Conservation (phyloP, 2,329 filamentous ascomycete genomes). For the Botrytis fragariae region DNA sequence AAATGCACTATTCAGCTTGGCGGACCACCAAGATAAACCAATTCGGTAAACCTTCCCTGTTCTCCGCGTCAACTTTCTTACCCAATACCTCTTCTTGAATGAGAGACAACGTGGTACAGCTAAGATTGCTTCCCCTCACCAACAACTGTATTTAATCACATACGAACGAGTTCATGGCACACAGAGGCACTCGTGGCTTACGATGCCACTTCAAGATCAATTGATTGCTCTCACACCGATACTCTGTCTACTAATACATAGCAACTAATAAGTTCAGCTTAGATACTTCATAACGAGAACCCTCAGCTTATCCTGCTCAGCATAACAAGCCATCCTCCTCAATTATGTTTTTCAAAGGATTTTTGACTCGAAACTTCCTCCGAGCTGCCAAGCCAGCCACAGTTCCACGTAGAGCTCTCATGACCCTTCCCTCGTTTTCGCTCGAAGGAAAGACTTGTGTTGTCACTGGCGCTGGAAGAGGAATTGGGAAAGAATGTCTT, state of each 20-base stretch:
- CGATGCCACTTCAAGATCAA: background rate
- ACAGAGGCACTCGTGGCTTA: background rate
- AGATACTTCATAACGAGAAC: background rate
- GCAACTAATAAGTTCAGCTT: background rate
- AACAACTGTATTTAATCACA: background rate
- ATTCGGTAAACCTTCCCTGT: background rate
- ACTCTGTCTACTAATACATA: background rate
- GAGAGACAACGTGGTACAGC: background rate
- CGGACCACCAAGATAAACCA: background rate
- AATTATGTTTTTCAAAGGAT: background rate
- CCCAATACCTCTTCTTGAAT: background rate
- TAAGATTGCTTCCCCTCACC: background rate
- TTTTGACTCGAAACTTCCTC: background rate
- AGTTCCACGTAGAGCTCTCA: constrained; percentile 23
- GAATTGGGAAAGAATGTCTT: constrained; percentile 51
- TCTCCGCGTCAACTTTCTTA: background rate
- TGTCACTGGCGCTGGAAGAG: constrained; percentile 52
- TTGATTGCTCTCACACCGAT: constrained; percentile 7
- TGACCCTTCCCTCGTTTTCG: constrained; percentile 42
- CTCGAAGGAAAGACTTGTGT: constrained; percentile 45
- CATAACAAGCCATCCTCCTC: background rate
- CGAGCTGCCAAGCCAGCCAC: background rate
- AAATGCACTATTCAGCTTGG: background rate
- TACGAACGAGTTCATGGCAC: background rate
- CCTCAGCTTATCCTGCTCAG: background rate